phyloP scores from a whole-genome alignment of 2,329 filamentous ascomycete genomes.

The Penicillium sp. region DNA sequence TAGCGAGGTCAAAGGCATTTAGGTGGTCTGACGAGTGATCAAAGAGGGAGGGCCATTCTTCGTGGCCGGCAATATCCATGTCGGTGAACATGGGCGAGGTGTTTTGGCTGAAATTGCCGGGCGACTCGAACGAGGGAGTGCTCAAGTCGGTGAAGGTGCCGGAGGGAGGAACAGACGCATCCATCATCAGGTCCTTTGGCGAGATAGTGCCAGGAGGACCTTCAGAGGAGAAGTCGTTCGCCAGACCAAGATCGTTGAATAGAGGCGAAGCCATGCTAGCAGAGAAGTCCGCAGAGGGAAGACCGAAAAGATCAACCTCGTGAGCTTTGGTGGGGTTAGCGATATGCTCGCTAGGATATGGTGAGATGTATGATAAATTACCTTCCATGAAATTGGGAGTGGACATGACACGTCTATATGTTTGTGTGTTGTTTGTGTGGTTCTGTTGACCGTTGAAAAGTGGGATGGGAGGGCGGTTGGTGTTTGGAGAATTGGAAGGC shows the following conservation, averaged over 20 bases:
- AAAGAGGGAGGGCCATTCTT: slow-evolving; percentile 69
- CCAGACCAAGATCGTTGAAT: slow-evolving; percentile 19
- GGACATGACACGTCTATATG: slow-evolving; percentile 42
- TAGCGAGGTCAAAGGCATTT: slow-evolving; percentile 32
- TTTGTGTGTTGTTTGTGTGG: slow-evolving; percentile 26
- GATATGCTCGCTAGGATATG: not conserved
- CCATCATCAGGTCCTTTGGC: slow-evolving; percentile 74
- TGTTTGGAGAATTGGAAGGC: slow-evolving; percentile 39
- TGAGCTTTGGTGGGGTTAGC: slow-evolving; percentile 23
- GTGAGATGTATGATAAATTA: slow-evolving; percentile 32
- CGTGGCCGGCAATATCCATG: slow-evolving; percentile 54
- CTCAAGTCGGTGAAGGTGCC: slow-evolving; percentile 79
- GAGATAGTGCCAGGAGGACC: slow-evolving; percentile 66
- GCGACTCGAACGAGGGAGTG: slow-evolving; percentile 77
- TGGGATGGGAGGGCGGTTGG: slow-evolving; percentile 42
- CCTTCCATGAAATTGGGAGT: slow-evolving; percentile 41
- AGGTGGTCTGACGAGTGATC: slow-evolving; percentile 28
- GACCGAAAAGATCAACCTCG: slow-evolving; percentile 32
- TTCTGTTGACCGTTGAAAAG: slow-evolving; percentile 39
- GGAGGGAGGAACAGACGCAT: slow-evolving; percentile 78
- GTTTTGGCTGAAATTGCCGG: slow-evolving; percentile 67
- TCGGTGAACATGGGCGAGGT: slow-evolving; percentile 73
- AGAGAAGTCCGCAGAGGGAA: slow-evolving; percentile 27
- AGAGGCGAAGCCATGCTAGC: slow-evolving; percentile 18
- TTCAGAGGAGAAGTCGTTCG: slow-evolving; percentile 28